phyloP scores from a whole-genome alignment of 1,284 basidiomycete genomes.

The Cryptococcus sp. region DNA sequence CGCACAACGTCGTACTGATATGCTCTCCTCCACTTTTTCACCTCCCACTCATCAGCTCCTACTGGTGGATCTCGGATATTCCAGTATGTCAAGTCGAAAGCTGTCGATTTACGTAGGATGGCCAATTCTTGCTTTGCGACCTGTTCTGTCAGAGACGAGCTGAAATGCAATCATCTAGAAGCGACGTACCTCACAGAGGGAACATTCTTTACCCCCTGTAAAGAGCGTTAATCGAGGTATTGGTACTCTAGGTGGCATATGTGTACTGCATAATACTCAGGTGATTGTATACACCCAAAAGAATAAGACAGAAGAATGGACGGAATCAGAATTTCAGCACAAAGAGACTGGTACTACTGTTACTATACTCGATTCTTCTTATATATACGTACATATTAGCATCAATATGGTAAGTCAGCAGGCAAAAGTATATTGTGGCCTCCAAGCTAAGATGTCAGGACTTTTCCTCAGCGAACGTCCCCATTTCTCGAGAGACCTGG shows the following conservation, averaged over 20 bases:
- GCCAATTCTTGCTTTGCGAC: conserved; percentile 41
- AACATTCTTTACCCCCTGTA: conserved; percentile 47
- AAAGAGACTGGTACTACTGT: no score
- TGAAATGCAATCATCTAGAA: neutral
- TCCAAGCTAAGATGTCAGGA: no score
- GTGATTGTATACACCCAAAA: no score
- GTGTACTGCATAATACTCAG: no score
- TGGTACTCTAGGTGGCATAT: conserved; percentile 34
- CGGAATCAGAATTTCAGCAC: no score
- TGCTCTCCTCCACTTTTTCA: conserved; percentile 38
- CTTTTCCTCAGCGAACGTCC: conserved; percentile 30
- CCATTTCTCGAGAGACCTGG: conserved; percentile 38
- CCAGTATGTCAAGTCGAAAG: conserved; percentile 39
- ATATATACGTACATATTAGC: no score
- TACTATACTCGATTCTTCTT: no score
- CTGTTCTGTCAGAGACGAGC: conserved; percentile 9
- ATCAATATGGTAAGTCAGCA: no score
- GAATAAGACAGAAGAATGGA: no score
- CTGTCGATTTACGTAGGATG: conserved; percentile 28
- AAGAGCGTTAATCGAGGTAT: conserved; percentile 43
- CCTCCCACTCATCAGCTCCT: conserved; percentile 26
- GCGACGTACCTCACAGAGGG: conserved; percentile 42
- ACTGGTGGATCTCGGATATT: conserved; percentile 44
- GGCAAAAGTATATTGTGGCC: no score
- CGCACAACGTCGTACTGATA: conserved; percentile 48